Evolutionary conservation across 139 green algal genomes (phyloP), one percentile per base, ranked within the genome.

Genomic region (Diplosphaera chodatii): DNA sequence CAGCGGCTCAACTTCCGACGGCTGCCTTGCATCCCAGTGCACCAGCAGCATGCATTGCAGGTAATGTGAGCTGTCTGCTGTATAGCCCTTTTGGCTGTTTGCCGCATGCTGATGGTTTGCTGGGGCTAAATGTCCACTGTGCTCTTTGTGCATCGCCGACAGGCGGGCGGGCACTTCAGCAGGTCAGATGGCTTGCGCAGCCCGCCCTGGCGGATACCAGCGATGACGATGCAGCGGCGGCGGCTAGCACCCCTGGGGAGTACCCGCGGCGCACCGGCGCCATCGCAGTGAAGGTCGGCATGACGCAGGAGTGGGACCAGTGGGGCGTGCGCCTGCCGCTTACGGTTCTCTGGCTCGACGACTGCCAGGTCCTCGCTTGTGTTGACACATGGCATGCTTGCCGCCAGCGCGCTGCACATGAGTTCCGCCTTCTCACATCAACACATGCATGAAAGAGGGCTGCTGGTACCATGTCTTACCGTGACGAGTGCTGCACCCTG

Each of bases 291-390:
- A 99, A 99, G 81, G 90, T 84, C 0, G 96, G 96, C 68, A 99
- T 99, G 95, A 98, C 91, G 15, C 86, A 93, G 72, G 87, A 91
- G 63, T 99, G 96, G 96, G 93, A 98, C 74, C 79, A 92, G 72
- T 91, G 90, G 74, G 93, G 92, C 8, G 80, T 79, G 21, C 76
- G 89, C 0, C 74, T 97, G 6, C 93, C 96, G 23, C 77, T 99
- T 23, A 99, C 95, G 0, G 89, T 99, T 22, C 81, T 99, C 3
- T 98, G 92, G 91, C 72, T 99, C 0, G 95, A 99, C 70, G 87
- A 96, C 48, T 97, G 92, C 82, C 80, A 93, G 88, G 91, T 96
- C 62, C n/a, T n/a, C n/a, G n/a, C n/a, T n/a, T n/a, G n/a, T n/a
- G n/a, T n/a, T n/a, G n/a, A n/a, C n/a, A n/a, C n/a, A n/a, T n/a